phyloP scores from a whole-genome alignment of 2,329 filamentous ascomycete species.

The Pseudocercospora fuligena region DNA sequence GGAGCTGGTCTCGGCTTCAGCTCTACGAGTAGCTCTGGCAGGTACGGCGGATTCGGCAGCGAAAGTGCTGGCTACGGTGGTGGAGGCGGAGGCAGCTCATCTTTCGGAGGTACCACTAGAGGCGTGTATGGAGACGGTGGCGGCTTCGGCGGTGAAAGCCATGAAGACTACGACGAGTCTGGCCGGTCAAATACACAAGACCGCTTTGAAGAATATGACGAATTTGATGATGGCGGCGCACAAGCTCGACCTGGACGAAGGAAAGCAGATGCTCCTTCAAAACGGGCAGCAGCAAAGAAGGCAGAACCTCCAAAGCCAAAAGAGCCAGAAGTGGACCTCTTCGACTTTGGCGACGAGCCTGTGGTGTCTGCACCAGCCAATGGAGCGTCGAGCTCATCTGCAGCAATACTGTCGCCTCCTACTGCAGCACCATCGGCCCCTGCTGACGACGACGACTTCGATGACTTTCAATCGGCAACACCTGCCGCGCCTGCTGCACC shows the following conservation, averaged over 20 bases:
- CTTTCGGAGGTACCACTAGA: constrained; percentile 66
- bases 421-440: constrained; percentile 37
- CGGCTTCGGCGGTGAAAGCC: constrained; percentile 80
- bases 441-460: constrained; percentile 89
- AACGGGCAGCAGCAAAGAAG: constrained; percentile 59
- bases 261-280: constrained; percentile 50
- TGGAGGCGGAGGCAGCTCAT: constrained; percentile 46
- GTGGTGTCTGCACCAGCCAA: constrained; percentile 54
- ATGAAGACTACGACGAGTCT: constrained; percentile 65
- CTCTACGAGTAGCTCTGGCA: constrained; percentile 57
- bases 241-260: constrained; percentile 57
- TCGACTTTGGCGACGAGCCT: constrained; percentile 81
- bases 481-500: constrained; percentile 58
- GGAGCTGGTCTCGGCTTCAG: constrained; percentile 66
- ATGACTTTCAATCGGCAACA: constrained; percentile 92
- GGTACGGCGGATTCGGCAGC: constrained; percentile 91
- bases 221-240: constrained; percentile 79
- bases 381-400: constrained; percentile 42
- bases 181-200: constrained; percentile 62
- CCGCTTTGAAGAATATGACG: constrained; percentile 96
- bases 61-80: constrained; percentile 58
- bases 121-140: constrained; percentile 94
- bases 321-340: constrained; percentile 87
- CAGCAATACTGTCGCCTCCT: constrained; percentile 32
- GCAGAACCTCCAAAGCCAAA: constrained; percentile 77